Base-by-base conservation (phyloP, 768 basidiomycete genomes). In the Lentinula aciculospora region DNA sequence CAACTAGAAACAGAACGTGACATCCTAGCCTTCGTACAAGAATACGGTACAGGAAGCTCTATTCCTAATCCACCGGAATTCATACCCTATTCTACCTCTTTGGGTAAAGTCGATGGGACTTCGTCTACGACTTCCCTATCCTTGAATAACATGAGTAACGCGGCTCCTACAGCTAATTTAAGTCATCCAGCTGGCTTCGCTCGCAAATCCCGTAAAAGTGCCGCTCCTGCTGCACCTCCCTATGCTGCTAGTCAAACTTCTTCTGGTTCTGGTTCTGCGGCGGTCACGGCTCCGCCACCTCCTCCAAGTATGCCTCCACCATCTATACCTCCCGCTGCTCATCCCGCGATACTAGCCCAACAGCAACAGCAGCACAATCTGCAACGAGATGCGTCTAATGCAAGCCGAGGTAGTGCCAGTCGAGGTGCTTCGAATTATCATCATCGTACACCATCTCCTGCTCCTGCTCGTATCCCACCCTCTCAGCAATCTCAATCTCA, bases 1-100 rank as follows among this genome's bases (percentile, higher is more conserved):
- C 85, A 88, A 60, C 81, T 95, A 71, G 94, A 98, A 63, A 83
- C 92, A 0, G 88, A 88, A 32, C 84, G 81, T 50, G 97, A 98
- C 64, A 85, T 95, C 78, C 86, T 93, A 61, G 82, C 81, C 66
- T 98, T 98, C 64, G 93, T 98, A 10, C 82, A 83, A 32, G 83
- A 88, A 60, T 93, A 92, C 66, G 92, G 92, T 3, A 98, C 94
- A 2, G 96, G 94, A 36, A 84, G 81, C 60, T 76, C 82, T 59
- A 94, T 98, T 48, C 92, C 94, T 0, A 93, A 97, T 62, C 83
- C 93, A 7, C 94, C 93, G 17, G 69, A 50, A n/a, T 45, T 57
- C 32, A 27, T 49, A 1, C 39, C 57, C 0, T 53, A 31, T 23
- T n/a, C 44, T 5, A 28, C 32, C 13, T 36, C 10, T n/a, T n/a